Evolutionary conservation across 805 yeast genomes (phyloP), one percentile per base, ranked within the genome.

Genomic region (Zygoascus ofunaensis): DNA sequence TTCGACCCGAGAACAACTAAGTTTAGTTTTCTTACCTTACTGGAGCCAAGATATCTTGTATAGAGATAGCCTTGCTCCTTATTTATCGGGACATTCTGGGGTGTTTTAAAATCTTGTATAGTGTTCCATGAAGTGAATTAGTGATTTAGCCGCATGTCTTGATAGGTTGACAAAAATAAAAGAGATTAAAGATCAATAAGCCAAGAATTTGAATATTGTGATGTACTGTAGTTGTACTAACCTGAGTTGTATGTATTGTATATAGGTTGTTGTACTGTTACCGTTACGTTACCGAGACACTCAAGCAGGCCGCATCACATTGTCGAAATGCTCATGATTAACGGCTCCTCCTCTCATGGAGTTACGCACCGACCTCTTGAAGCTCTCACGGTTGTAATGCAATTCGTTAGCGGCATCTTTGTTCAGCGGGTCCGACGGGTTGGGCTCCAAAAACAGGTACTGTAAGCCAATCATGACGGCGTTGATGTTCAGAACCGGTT

Each of bases 1-100:
- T 92, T 70, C 89, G 98, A 76, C 98, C 98, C 64, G 98, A 92
- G 77, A 90, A 92, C 92, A 79, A 82, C 70, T 89, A 84, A 51
- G 37, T 30, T 7, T 7, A 8, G 24, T 41, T 19, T 36, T 12
- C 30, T 12, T 26, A 8, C 10, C 30, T 26, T 26, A 26, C 10
- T n/a, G n/a, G n/a, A n/a, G n/a, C n/a, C n/a, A n/a, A n/a, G n/a
- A n/a, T n/a, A n/a, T n/a, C n/a, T n/a, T n/a, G n/a, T n/a, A n/a
- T n/a, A n/a, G n/a, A n/a, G n/a, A n/a, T n/a, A n/a, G n/a, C n/a
- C n/a, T n/a, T n/a, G n/a, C n/a, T 12, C 33, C 15, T 41, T 30
- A 43, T 41, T 37, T 37, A 40, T 40, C 39, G 42, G 46, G 39
- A 44, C 46, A 44, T 47, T 43, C 26, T 34, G 45, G 43, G 36